Conservation (phyloP, 768 basidiomycete species). For the Podaxis pistillaris region DNA sequence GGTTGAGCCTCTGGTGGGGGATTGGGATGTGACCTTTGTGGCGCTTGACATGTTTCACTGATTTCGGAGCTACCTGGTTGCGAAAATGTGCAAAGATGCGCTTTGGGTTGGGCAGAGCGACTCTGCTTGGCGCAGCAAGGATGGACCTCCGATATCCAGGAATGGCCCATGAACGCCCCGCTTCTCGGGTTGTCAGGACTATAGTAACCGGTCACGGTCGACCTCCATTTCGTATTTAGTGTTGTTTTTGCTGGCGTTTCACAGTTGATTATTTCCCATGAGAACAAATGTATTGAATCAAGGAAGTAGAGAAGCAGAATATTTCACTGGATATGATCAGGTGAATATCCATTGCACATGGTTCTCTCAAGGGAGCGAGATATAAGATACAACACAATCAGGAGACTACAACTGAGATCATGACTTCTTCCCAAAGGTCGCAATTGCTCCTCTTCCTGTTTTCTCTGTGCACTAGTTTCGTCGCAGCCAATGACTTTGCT, state of each 20-base stretch:
- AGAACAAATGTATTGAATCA: background rate
- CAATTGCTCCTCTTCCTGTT: constrained; percentile 11
- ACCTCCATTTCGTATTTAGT: too few species aligned
- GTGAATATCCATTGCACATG: constrained; percentile 7
- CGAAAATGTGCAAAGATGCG: constrained; percentile 42
- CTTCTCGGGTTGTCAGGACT: too few species aligned
- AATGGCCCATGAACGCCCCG: too few species aligned
- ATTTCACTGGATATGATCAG: constrained; percentile 3
- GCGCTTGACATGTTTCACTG: constrained; percentile 81
- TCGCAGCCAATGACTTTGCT: constrained; percentile 25
- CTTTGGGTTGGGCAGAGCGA: constrained; percentile 29
- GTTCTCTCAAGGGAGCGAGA: background rate
- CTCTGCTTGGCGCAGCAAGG: constrained; percentile 18
- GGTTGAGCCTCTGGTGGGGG: constrained; percentile 85
- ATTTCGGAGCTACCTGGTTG: constrained; percentile 75
- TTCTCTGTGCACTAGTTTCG: constrained; percentile 11
- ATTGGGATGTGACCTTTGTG: constrained; percentile 89
- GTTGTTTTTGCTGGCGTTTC: background rate
- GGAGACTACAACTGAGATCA: background rate
- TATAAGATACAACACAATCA: background rate
- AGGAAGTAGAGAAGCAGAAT: constrained; percentile 1
- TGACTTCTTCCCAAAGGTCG: constrained; percentile 3
- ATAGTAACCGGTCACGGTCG: too few species aligned
- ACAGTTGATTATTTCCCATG: background rate
- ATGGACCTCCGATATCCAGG: constrained; percentile 4